These are phyloP conservation scores for Spathaspora arborariae DNA, from an alignment of 805 yeast genomes.

Conservation along the genomic window DNA sequence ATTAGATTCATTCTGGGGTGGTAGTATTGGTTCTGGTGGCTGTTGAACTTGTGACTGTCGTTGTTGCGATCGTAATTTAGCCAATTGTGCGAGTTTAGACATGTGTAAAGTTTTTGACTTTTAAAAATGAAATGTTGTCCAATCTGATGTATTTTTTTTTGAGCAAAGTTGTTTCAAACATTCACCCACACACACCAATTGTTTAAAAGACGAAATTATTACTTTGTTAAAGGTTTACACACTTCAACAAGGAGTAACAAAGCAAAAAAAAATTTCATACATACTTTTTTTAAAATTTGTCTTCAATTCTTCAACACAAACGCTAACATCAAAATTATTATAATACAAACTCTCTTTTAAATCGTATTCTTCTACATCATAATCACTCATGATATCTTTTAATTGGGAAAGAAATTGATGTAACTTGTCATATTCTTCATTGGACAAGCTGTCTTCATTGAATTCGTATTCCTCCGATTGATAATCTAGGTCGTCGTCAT, in stretches of 20 bases:
- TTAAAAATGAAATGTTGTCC: not conserved
- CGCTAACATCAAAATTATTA: conserved; percentile 53
- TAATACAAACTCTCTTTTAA: conserved; percentile 58
- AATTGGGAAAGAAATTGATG: conserved; percentile 42
- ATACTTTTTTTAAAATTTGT: conserved; percentile 40
- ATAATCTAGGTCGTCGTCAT: conserved; percentile 12
- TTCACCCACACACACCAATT: not conserved
- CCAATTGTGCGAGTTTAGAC: conserved; percentile 25
- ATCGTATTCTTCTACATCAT: conserved; percentile 44
- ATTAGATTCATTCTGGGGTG: not conserved
- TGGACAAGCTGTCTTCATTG: conserved; percentile 33
- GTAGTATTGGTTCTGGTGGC: not conserved
- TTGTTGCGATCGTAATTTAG: conserved; percentile 16
- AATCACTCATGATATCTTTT: conserved; percentile 32
- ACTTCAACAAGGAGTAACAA: not conserved
- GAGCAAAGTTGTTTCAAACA: not conserved
- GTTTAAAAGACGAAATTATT: too few species aligned
- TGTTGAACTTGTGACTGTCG: conserved; percentile 2
- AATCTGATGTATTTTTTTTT: conserved; percentile 1
- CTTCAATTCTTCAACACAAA: conserved; percentile 47
- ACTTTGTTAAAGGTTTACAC: too few species aligned
- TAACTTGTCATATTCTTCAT: conserved; percentile 42
- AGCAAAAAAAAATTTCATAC: conserved; percentile 25
- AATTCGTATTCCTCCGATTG: conserved; percentile 23
- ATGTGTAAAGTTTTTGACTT: conserved; percentile 1